Conservation (phyloP, 768 basidiomycete species). For the Leccinum imitatum region DNA sequence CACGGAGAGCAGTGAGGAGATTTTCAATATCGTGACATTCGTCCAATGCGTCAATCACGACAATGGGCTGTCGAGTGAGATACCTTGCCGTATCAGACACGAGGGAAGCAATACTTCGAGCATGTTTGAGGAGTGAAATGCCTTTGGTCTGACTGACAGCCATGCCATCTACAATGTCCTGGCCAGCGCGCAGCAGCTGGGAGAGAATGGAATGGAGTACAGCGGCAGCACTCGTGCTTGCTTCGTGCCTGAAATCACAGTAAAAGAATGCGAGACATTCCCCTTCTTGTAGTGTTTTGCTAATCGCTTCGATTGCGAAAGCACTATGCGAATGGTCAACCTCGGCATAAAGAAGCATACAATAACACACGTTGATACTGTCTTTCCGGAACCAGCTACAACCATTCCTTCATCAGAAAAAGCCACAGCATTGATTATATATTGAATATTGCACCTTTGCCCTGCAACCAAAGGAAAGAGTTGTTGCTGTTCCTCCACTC, state of each 20-base stretch:
- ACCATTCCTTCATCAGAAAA: not conserved
- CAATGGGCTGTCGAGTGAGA: conserved; percentile 2
- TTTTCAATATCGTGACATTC: conserved; percentile 10
- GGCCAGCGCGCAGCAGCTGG: conserved; percentile 8
- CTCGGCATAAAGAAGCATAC: not conserved
- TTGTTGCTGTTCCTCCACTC: not conserved
- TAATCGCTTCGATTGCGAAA: not conserved
- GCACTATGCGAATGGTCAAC: not conserved
- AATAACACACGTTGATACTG: conserved; percentile 12
- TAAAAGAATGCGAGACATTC: conserved; percentile 17
- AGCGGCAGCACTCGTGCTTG: not conserved
- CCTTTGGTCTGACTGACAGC: not conserved
- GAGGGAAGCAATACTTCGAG: not conserved
- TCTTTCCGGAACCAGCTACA: conserved; percentile 20
- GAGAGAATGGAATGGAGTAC: conserved; percentile 17
- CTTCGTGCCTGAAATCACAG: conserved; percentile 15
- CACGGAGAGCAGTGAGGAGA: conserved; percentile 5
- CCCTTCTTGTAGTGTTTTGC: not conserved
- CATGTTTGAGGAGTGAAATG: not conserved
- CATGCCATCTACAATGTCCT: not conserved
- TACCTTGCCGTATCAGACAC: conserved; percentile 1
- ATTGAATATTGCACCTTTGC: conserved; percentile 1
- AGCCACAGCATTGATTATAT: not conserved
- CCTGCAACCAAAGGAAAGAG: conserved; percentile 10
- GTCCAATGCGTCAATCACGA: conserved; percentile 21